These are phyloP conservation scores for Starmerella floris DNA, from an alignment of 805 yeast species.

Conservation along the genomic window DNA sequence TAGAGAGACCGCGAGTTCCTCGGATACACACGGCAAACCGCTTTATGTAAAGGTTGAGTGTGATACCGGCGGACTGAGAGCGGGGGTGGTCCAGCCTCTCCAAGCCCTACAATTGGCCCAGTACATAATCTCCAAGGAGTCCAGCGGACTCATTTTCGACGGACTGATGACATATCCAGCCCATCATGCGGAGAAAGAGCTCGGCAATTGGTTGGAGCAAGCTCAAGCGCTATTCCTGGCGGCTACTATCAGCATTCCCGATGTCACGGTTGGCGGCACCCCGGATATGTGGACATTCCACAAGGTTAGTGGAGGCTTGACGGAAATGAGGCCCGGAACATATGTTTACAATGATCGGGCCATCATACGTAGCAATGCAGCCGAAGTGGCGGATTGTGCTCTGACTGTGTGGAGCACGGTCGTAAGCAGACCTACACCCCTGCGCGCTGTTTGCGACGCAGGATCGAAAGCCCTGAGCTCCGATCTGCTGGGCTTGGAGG, in stretches of 20 bases:
- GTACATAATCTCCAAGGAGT: not conserved
- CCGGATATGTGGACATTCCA: slow-evolving; percentile 17
- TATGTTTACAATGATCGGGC: slow-evolving; percentile 15
- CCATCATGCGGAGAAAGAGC: slow-evolving; percentile 1
- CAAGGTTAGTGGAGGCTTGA: slow-evolving; percentile 6
- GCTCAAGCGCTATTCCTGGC: slow-evolving; percentile 5
- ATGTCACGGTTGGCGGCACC: slow-evolving; percentile 13
- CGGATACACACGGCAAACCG: not conserved
- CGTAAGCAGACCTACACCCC: slow-evolving; percentile 13
- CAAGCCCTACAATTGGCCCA: slow-evolving; percentile 11
- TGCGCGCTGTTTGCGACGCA: slow-evolving; percentile 14
- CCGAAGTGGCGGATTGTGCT: slow-evolving; percentile 12
- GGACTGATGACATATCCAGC: slow-evolving; percentile 18
- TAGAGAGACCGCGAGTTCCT: not conserved
- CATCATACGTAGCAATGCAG: slow-evolving; percentile 6
- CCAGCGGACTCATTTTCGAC: slow-evolving; percentile 4
- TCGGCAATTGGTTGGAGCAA: slow-evolving; percentile 7
- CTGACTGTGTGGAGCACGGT: slow-evolving; percentile 14
- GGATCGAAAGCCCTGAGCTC: slow-evolving; percentile 14
- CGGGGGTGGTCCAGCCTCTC: slow-evolving; percentile 12
- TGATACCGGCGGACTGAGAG: slow-evolving; percentile 17
- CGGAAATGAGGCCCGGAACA: slow-evolving; percentile 17
- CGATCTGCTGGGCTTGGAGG: slow-evolving; percentile 11
- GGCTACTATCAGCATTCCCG: slow-evolving; percentile 4
- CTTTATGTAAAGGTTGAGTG: slow-evolving; percentile 14